A percentile compares a stretch with the other conserved stretches of the same genome.
phyloP scores from a whole-genome alignment of 1,284 basidiomycete species.

The Athelia psychrophila region DNA sequence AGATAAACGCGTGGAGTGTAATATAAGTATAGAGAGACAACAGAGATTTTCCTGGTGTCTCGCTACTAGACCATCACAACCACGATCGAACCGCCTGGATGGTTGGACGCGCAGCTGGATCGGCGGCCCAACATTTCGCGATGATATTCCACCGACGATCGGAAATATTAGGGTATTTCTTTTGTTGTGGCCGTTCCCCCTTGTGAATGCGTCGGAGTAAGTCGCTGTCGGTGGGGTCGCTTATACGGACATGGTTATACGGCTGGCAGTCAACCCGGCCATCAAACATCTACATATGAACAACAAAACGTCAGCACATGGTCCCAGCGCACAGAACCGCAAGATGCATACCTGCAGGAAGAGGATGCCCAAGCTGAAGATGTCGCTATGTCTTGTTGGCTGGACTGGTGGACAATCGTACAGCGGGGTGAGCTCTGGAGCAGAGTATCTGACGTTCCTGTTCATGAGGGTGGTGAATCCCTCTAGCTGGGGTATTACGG shows the following conservation, averaged over 20 bases:
- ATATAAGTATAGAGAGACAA: no score
- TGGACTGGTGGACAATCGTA: not conserved
- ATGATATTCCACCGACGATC: not conserved
- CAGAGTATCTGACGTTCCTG: not conserved
- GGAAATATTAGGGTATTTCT: not conserved
- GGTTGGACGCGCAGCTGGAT: not conserved
- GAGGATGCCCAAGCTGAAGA: not conserved
- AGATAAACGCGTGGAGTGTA: no score
- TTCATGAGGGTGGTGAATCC: not conserved
- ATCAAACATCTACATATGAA: not conserved
- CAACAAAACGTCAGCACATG: not conserved
- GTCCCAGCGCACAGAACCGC: not conserved
- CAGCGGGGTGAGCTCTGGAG: not conserved
- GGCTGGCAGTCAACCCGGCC: not conserved
- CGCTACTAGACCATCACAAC: no score
- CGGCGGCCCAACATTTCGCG: not conserved
- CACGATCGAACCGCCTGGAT: not conserved
- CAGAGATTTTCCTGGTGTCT: no score
- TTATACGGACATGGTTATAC: not conserved
- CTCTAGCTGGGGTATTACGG: not conserved
- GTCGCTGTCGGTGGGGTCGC: not conserved
- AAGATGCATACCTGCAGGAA: not conserved
- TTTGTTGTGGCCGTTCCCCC: not conserved
- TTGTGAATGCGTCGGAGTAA: not conserved
- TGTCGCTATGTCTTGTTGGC: not conserved